A percentile compares a stretch with the other conserved stretches of the same genome.
Conservation (phyloP, 2,329 filamentous ascomycete genomes). For the Stachybotrys chlorohalonatus region DNA sequence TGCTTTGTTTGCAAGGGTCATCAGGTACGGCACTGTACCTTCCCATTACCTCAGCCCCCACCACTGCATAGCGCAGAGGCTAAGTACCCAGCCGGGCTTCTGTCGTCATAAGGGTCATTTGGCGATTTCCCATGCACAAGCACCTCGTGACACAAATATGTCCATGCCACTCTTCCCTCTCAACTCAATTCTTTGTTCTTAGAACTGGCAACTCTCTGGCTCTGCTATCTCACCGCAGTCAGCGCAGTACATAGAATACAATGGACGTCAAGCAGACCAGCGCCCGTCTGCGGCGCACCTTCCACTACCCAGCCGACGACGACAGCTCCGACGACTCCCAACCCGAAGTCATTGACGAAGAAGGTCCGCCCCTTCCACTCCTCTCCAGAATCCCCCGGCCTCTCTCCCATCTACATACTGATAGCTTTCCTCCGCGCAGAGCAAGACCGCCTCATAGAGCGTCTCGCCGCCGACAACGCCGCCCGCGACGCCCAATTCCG, state of each 20-base stretch:
- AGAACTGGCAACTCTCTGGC: too few relatives aligned
- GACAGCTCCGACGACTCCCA: constrained; percentile 38
- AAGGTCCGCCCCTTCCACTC: constrained; percentile 39
- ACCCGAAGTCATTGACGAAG: constrained; percentile 62
- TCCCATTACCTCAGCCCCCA: neutral
- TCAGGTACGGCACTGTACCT: too few relatives aligned
- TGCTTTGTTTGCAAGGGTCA: neutral
- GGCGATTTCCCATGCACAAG: too few relatives aligned
- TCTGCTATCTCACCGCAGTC: too few relatives aligned
- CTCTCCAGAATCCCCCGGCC: neutral
- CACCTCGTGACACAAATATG: too few relatives aligned
- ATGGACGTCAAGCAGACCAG: constrained; percentile 21
- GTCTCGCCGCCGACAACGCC: constrained; percentile 46
- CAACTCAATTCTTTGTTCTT: too few relatives aligned
- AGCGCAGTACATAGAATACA: too few relatives aligned
- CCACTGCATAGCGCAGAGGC: neutral
- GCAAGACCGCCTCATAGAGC: constrained; percentile 54
- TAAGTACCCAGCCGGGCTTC: neutral
- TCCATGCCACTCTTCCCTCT: too few relatives aligned
- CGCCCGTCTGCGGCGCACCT: constrained; percentile 65
- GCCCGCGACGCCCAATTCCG: constrained; percentile 49
- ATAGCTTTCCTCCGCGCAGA: constrained; percentile 27
- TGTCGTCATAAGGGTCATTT: neutral
- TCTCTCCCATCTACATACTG: too few relatives aligned
- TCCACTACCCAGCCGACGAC: constrained; percentile 61